Percentiles rank a stretch among this genome's conserved stretches.
These are phyloP conservation scores for Exserohilum rostratum DNA, from an alignment of 2,329 filamentous ascomycete species.

Conservation along the genomic window DNA sequence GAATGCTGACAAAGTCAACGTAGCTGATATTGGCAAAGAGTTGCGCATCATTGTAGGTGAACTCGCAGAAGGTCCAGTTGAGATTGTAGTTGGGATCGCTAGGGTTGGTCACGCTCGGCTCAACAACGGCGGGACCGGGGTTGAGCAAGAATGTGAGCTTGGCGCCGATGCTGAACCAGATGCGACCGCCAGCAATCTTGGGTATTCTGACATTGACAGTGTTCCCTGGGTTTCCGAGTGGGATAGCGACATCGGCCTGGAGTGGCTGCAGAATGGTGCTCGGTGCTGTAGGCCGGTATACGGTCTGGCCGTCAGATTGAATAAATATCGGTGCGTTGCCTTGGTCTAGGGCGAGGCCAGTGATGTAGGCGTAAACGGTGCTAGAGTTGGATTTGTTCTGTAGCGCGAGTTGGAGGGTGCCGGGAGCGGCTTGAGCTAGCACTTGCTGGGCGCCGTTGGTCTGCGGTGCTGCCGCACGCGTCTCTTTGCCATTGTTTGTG, in stretches of 20 bases:
- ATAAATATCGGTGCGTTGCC: constrained; percentile 67
- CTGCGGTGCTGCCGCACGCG: constrained; percentile 15
- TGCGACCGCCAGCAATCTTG: constrained; percentile 70
- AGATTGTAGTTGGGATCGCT: constrained; percentile 55
- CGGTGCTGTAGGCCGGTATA: constrained; percentile 69
- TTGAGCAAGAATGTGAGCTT: constrained; percentile 73
- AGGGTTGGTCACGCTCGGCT: constrained; percentile 73
- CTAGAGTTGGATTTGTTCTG: constrained; percentile 68
- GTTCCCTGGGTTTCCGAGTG: constrained; percentile 65
- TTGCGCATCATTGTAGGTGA: constrained; percentile 55
- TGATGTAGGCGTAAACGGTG: constrained; percentile 72
- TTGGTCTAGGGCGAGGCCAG: constrained; percentile 66
- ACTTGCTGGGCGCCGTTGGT: constrained; percentile 27
- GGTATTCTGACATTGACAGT: constrained; percentile 69
- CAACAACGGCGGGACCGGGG: constrained; percentile 73
- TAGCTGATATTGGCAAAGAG: constrained; percentile 66
- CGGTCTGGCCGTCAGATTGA: constrained; percentile 67
- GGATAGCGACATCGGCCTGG: constrained; percentile 65
- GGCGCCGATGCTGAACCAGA: constrained; percentile 71
- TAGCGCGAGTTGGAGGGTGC: constrained; percentile 65
- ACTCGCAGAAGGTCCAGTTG: constrained; percentile 56
- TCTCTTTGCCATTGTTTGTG: constrained; percentile 11
- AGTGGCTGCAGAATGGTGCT: constrained; percentile 58
- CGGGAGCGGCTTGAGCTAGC: constrained; percentile 27
- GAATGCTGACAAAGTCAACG: constrained; percentile 73